These are phyloP conservation scores for Hypoxylon lenormandii DNA, from an alignment of 495 filamentous ascomycete genomes.

Conservation along the genomic window DNA sequence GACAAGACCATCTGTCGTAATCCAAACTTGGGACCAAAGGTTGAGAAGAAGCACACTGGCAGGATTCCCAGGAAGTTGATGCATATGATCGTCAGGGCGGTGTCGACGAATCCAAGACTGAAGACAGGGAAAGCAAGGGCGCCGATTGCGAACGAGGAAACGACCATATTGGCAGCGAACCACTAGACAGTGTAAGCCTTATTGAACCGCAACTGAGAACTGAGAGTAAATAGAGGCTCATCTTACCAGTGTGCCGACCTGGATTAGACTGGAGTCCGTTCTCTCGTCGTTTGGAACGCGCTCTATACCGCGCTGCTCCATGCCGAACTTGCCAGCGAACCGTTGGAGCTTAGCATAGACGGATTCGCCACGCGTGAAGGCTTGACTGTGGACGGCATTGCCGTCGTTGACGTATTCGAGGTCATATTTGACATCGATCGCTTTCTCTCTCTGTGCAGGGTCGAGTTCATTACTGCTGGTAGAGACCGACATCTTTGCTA, in stretches of 20 bases:
- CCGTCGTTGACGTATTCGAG: constrained; percentile 62
- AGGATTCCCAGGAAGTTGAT: constrained; percentile 80
- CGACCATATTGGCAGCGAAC: constrained; percentile 86
- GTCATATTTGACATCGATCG: constrained; percentile 48
- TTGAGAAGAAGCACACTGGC: constrained; percentile 83
- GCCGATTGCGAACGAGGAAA: constrained; percentile 84
- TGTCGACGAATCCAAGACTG: constrained; percentile 77
- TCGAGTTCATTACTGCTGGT: constrained; percentile 43
- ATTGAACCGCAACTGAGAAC: not conserved
- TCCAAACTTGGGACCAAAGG: constrained; percentile 81
- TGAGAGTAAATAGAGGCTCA: constrained; percentile 29
- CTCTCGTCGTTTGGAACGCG: constrained; percentile 80
- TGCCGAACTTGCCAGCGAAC: constrained; percentile 73
- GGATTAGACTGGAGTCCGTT: constrained; percentile 72
- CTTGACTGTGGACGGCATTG: constrained; percentile 71
- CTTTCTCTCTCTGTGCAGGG: constrained; percentile 36
- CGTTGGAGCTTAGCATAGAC: constrained; percentile 76
- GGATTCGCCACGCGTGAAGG: constrained; percentile 71
- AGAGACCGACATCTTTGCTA: constrained; percentile 35
- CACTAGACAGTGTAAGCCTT: constrained; percentile 64
- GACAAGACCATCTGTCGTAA: constrained; percentile 89
- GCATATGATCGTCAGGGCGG: constrained; percentile 80
- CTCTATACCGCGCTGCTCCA: constrained; percentile 85
- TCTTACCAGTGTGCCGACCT: constrained; percentile 80
- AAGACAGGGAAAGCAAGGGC: constrained; percentile 76